Evolutionary conservation across 768 basidiomycete genomes (phyloP).

Genomic region (Strobilomyces echinocephalus): DNA sequence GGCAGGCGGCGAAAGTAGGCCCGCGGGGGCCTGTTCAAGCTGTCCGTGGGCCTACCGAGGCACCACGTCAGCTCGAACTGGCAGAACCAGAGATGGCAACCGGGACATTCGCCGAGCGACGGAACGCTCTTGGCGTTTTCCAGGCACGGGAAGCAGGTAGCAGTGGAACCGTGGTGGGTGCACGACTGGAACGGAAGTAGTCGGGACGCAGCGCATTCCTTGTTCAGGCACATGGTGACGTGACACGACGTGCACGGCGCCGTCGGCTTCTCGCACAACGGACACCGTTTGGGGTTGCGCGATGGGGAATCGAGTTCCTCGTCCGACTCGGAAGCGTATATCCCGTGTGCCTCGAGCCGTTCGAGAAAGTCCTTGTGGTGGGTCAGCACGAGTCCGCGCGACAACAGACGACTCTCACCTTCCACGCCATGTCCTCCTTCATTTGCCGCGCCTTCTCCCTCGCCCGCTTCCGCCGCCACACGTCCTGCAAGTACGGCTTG

Average conservation of each 20-base stretch:
- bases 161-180: slow-evolving; percentile 5
- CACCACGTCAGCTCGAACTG: slow-evolving; percentile 21
- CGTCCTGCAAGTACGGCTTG: slow-evolving; percentile 9
- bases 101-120: slow-evolving; percentile 17
- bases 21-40: not conserved
- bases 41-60: slow-evolving; percentile 15
- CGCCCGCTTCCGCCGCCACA: slow-evolving; percentile 7
- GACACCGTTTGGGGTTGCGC: slow-evolving; percentile 4
- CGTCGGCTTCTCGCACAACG: slow-evolving; percentile 8
- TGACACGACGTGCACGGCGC: slow-evolving; percentile 9
- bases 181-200: slow-evolving; percentile 17
- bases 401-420: not conserved
- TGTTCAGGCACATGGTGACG: slow-evolving; percentile 15
- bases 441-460: slow-evolving; percentile 1
- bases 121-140: not conserved
- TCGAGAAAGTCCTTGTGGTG: slow-evolving; percentile 11
- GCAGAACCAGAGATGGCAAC: slow-evolving; percentile 21
- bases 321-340: not conserved
- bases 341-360: slow-evolving; percentile 10
- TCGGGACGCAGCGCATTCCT: slow-evolving; percentile 14
- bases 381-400: not conserved
- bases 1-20: not conserved
- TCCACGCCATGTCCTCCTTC: slow-evolving; percentile 10
- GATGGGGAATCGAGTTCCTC: not conserved
- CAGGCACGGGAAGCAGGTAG: slow-evolving; percentile 12